Base-by-base conservation (phyloP, 2,329 filamentous ascomycete genomes). In the Endothia cerciana region DNA sequence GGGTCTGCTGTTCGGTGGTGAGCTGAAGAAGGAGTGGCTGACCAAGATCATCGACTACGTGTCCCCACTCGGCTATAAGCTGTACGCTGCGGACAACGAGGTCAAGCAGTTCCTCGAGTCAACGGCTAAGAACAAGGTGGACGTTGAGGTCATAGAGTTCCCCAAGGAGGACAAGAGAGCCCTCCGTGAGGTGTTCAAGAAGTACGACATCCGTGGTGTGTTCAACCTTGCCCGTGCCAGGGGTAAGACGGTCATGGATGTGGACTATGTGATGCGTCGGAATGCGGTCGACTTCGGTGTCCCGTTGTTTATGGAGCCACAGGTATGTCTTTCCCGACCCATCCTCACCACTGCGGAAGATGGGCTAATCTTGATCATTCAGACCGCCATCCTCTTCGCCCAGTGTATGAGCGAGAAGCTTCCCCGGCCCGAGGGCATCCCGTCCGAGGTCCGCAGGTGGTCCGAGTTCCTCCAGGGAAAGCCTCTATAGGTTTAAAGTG, bases 211-310 rank as follows among this genome's bases (percentile, higher is more conserved):
- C 79, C 89, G 91, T 66, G 95, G 95, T 74, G 92, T 93, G 68
- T 99, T 99, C 86, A 98, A 98, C 84, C 82, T 99, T 74, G 93
- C 94, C 66, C 88, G 91, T 79, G 87, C 87, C 72, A 86, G 94
- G 75, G 95, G 89, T 68, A 94, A 92, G 84, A 94, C 91, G 45
- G 84, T 92, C 68, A 82, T 91, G 68, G 95, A 99, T 76, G 92
- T 96, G 75, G 94, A 99, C 83, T 99, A 99, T 74, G 93, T 99
- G 65, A 98, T 98, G 94, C 89, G 95, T 74, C 89, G 95, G 77
- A 99, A 99, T 76, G 95, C 95, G 36, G 95, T 99, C 65, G 95
- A 99, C 81, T 99, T 99, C 78, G 94, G 94, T 72, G 93, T 98
- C 40, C 95, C 95, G 59, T 84, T 99, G 65, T 98, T 99, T 80